These are phyloP conservation scores for Penicillium sp. DNA, from an alignment of 2,329 filamentous ascomycete species.

Conservation along the genomic window DNA sequence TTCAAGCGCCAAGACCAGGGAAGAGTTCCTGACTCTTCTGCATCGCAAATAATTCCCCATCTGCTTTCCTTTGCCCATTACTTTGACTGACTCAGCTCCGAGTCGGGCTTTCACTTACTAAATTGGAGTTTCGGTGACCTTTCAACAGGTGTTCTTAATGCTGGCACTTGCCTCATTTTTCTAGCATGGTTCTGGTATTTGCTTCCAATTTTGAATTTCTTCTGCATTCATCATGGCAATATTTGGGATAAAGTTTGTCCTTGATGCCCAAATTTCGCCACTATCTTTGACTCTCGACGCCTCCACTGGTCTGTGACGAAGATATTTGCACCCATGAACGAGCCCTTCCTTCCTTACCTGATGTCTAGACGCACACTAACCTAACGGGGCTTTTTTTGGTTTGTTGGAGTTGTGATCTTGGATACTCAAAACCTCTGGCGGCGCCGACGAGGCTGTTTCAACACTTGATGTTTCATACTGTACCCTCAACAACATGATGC, in stretches of 20 bases:
- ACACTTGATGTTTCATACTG: slow-evolving; percentile 22
- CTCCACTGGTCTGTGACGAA: background rate
- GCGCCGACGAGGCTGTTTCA: slow-evolving; percentile 24
- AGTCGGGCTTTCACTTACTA: slow-evolving; percentile 27
- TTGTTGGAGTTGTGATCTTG: slow-evolving; percentile 8
- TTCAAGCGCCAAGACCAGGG: slow-evolving; percentile 85
- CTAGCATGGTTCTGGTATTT: slow-evolving; percentile 24
- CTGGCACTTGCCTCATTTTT: slow-evolving; percentile 19
- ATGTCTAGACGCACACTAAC: slow-evolving; percentile 16
- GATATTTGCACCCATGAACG: slow-evolving; percentile 1
- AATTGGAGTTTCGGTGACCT: slow-evolving; percentile 41
- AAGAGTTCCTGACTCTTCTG: slow-evolving; percentile 87
- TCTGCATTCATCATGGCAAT: slow-evolving; percentile 15
- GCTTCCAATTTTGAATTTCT: slow-evolving; percentile 7
- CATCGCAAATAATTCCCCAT: slow-evolving; percentile 48
- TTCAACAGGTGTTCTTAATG: slow-evolving; percentile 40
- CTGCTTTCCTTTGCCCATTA: slow-evolving; percentile 13
- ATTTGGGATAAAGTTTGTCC: background rate
- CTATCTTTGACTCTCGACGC: slow-evolving; percentile 2
- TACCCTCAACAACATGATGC: slow-evolving; percentile 14
- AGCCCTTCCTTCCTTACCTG: slow-evolving; percentile 11
- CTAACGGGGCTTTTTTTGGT: slow-evolving; percentile 8
- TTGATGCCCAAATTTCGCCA: slow-evolving; percentile 8
- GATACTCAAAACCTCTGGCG: slow-evolving; percentile 11
- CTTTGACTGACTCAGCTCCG: slow-evolving; percentile 19